Evolutionary conservation across 2,329 filamentous ascomycete species (phyloP), one percentile per base, ranked within the genome.

Genomic region (Penicillium rolfsii): DNA sequence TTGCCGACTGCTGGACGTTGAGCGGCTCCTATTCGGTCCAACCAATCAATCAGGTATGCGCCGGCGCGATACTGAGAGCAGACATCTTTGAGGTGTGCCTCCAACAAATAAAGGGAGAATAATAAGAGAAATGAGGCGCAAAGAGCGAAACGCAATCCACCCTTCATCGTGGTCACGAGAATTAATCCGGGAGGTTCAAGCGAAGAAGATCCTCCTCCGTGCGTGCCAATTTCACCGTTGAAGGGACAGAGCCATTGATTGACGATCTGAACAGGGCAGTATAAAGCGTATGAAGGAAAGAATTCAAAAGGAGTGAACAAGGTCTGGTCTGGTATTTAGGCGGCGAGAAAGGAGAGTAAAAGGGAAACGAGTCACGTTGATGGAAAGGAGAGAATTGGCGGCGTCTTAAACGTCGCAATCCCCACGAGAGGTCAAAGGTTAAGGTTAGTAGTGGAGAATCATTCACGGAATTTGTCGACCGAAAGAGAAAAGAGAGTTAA

Each of bases 31-130:
- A 64, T 65, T 55, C 52, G 64, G 53, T 70, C 67, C 49, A 71
- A 48, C 70, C 70, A 76, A 45, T 74, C 67, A n/a, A 68, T 56
- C 55, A 77, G 33, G 59, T 77, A 77, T 65, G 67, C 66, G 66
- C 72, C 74, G 16, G 74, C 73, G 64, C 70, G 68, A 62, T 77
- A 77, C 59, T 76, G 76, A 56, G 74, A 66, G 58, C 64, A 72
- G 16, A 77, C 55, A 52, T 77, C 76, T 57, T 70, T 61, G 5
- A 78, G 65, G 60, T 74, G 71, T 9, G 65, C 55, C 49, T 72
- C 68, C n/a, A 77, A 59, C 24, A 77, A 62, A 36, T 72, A 75
- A 4, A 76, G 36, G 2, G 69, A 65, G 49, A 74, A 62, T 9
- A 73, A 45, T 9, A 75, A 48, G 12, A 75, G 36, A 12, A 67